Percentiles rank a stretch among this genome's conserved stretches.
Evolutionary conservation across 1,139 yeast species (phyloP).

Genomic region (Candida sp.): DNA sequence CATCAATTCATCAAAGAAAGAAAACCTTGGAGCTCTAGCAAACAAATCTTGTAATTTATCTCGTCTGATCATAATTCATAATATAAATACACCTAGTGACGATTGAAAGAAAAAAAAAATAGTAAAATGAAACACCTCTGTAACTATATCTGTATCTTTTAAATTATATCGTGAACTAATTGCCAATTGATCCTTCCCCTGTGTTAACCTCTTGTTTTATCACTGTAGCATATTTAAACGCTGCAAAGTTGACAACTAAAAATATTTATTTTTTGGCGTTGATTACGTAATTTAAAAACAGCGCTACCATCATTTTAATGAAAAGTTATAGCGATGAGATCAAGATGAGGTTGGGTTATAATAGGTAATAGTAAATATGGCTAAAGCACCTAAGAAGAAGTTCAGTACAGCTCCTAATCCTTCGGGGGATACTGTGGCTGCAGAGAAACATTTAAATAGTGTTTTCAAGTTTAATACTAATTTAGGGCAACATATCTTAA

Average conservation of each 20-base stretch:
- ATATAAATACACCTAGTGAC: neutral
- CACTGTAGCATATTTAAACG: neutral
- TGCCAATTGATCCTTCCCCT: too few species aligned
- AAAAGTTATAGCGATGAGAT: constrained; percentile 6
- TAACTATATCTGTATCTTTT: too few species aligned
- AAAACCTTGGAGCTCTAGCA: constrained; percentile 19
- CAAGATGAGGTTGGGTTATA: neutral
- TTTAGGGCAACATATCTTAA: constrained; percentile 94
- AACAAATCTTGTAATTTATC: neutral
- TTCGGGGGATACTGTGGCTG: constrained; percentile 51
- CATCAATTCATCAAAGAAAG: constrained; percentile 31
- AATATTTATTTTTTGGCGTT: neutral
- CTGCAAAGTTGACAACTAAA: neutral
- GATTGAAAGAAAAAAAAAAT: too few species aligned
- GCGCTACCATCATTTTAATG: neutral
- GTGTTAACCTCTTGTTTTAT: neutral
- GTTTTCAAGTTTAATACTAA: constrained; percentile 97
- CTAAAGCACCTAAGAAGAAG: constrained; percentile 53
- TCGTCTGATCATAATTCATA: neutral
- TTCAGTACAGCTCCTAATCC: constrained; percentile 41
- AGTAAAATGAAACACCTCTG: too few species aligned
- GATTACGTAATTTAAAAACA: neutral
- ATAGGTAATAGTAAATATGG: constrained; percentile 28
- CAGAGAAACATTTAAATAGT: constrained; percentile 69
- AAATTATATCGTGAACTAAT: too few species aligned